Evolutionary conservation across 2,329 filamentous ascomycete species (phyloP), one percentile per base, ranked within the genome.

Genomic region (Didymella glomerata): DNA sequence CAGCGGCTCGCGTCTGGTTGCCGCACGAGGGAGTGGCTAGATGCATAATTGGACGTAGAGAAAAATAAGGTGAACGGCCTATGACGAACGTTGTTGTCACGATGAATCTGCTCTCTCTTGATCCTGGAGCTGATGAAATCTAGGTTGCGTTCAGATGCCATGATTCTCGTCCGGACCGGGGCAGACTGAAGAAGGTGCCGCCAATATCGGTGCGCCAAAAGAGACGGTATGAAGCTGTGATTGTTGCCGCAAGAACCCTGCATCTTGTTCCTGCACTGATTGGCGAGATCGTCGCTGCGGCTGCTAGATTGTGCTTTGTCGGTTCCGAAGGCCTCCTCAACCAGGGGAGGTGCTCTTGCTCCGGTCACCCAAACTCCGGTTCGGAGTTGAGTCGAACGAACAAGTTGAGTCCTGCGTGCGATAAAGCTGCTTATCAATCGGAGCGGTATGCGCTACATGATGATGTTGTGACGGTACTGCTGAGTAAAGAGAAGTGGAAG

Each of bases 11-110:
- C 59, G 47, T 66, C 45, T 62, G 48, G 57, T 63, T 18, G 36
- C 44, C 38, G 54, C 66, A 68, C 61, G 67, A 58, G 64, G 61
- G 36, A 34, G 10, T 28, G 18, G 24, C 54, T 50, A 30, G 53
- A 50, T 32, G 34, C 47, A 41, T 53, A 48, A 46, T 59, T 59
- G 50, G 49, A 32, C 27, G 20, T 41, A 20, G 4, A 41, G 11
- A 8, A 10, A 38, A 4, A 38, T 8, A n/a, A 18, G 32, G 6
- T n/a, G 10, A n/a, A n/a, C 6, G 32, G 32, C 14, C 2, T 16
- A 7, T 10, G 10, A n/a, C 32, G n/a, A 16, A n/a, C 2, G 1
- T n/a, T n/a, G 1, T 36, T n/a, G 16, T 36, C 4, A 7, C 16
- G 32, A 8, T n/a, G 4, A 16, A 16, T 7, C 11, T 36, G 16